phyloP scores from a whole-genome alignment of 2,329 filamentous ascomycete species.

The Aurifilum marmelostoma region DNA sequence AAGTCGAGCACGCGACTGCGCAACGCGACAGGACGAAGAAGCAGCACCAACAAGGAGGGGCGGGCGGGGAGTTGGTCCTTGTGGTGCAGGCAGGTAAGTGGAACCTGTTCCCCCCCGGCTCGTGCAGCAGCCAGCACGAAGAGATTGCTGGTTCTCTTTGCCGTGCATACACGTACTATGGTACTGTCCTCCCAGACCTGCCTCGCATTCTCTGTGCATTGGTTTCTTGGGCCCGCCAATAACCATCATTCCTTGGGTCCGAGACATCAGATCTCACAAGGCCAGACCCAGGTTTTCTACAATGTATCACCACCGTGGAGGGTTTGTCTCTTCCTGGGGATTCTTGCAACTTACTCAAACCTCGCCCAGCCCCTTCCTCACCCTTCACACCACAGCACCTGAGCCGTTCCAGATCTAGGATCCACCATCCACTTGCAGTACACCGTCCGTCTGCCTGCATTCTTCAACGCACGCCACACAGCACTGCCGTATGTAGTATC shows the following conservation, averaged over 20 bases:
- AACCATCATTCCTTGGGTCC: slow-evolving; percentile 12
- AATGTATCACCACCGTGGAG: neutral
- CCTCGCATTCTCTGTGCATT: slow-evolving; percentile 11
- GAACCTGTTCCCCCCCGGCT: neutral
- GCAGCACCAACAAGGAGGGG: neutral
- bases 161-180: neutral
- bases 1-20: neutral
- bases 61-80: neutral
- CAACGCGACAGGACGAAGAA: neutral
- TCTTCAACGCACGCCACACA: no score
- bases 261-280: slow-evolving; percentile 12
- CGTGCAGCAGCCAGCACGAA: neutral
- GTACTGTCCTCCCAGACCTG: neutral
- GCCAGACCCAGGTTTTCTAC: neutral
- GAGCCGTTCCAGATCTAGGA: neutral
- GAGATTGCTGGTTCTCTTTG: neutral
- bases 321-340: neutral
- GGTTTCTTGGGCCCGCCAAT: neutral
- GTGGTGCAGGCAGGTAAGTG: slow-evolving; percentile 2
- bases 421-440: neutral
- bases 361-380: no score
- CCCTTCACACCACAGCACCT: neutral
- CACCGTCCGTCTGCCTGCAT: neutral
- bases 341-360: neutral
- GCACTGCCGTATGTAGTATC: neutral